A percentile compares a stretch with the other conserved stretches of the same genome.
Evolutionary conservation across 2,329 filamentous ascomycete genomes (phyloP).

Genomic region (Penicillium thymicola): DNA sequence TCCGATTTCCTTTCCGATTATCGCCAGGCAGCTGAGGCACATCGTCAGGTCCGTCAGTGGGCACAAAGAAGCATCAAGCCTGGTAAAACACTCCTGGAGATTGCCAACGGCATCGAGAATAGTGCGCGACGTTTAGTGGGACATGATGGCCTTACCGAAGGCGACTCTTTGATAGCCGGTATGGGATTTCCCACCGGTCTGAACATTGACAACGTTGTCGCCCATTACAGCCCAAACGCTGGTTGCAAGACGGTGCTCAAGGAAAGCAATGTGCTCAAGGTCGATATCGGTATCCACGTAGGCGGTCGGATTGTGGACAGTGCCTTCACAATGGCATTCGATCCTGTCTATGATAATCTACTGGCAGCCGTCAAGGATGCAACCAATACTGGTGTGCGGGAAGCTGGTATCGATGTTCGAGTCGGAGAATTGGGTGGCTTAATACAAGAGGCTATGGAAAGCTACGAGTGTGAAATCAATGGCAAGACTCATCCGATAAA

Average conservation of each 20-base stretch:
- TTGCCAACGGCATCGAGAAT: conserved; percentile 55
- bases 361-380: conserved; percentile 64
- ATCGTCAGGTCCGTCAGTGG: conserved; percentile 54
- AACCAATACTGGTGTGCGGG: conserved; percentile 59
- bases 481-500: conserved; percentile 55
- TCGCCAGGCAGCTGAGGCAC: conserved; percentile 55
- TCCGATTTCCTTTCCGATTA: conserved; percentile 53
- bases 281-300: conserved; percentile 78
- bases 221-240: conserved; percentile 57
- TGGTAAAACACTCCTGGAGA: conserved; percentile 47
- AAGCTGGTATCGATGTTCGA: conserved; percentile 54
- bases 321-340: conserved; percentile 75
- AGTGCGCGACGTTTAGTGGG: conserved; percentile 50
- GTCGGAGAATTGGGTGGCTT: conserved; percentile 54
- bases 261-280: conserved; percentile 73
- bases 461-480: conserved; percentile 56
- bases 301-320: conserved; percentile 77
- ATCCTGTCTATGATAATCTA: conserved; percentile 70
- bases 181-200: conserved; percentile 57
- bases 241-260: conserved; percentile 66
- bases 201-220: conserved; percentile 52
- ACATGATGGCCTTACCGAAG: conserved; percentile 53
- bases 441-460: conserved; percentile 62
- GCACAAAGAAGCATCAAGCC: conserved; percentile 51
- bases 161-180: conserved; percentile 48